Conservation (phyloP, 805 yeast species). For the Saturnispora silvae region DNA sequence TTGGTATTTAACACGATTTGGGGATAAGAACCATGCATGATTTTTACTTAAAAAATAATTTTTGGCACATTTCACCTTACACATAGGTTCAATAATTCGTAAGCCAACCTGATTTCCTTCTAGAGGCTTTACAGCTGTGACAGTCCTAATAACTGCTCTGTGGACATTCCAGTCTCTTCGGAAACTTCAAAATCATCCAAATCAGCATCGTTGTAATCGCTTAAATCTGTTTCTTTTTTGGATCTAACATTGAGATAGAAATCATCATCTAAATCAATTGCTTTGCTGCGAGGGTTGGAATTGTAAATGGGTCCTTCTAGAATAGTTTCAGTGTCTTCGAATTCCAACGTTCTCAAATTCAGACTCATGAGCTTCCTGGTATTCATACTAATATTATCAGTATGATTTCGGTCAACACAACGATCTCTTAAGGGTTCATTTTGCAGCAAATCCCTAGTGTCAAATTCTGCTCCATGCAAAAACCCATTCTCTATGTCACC, state of each 20-base stretch:
- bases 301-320: conserved; percentile 4
- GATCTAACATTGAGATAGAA: background rate
- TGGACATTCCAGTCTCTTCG: background rate
- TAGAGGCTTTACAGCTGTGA: too few relatives aligned
- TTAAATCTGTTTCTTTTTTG: too few relatives aligned
- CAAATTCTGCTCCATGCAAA: too few relatives aligned
- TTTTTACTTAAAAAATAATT: too few relatives aligned
- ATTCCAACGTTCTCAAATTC: conserved; percentile 5
- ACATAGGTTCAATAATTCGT: too few relatives aligned
- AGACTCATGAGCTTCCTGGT: conserved; percentile 5
- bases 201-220: background rate
- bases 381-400: background rate
- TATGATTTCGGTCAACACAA: background rate
- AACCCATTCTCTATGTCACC: too few relatives aligned
- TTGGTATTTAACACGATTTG: too few relatives aligned
- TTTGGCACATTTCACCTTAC: too few relatives aligned
- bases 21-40: too few relatives aligned
- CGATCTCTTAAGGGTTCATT: background rate
- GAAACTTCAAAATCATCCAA: background rate
- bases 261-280: conserved; percentile 6
- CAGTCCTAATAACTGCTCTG: conserved; percentile 6
- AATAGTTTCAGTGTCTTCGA: conserved; percentile 2
- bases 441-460: too few relatives aligned
- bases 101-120: too few relatives aligned
- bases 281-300: conserved; percentile 4